Percentiles rank a stretch among this genome's conserved stretches.
phyloP scores from a whole-genome alignment of 169 alveolate species.

The Cytauxzoon felis region DNA sequence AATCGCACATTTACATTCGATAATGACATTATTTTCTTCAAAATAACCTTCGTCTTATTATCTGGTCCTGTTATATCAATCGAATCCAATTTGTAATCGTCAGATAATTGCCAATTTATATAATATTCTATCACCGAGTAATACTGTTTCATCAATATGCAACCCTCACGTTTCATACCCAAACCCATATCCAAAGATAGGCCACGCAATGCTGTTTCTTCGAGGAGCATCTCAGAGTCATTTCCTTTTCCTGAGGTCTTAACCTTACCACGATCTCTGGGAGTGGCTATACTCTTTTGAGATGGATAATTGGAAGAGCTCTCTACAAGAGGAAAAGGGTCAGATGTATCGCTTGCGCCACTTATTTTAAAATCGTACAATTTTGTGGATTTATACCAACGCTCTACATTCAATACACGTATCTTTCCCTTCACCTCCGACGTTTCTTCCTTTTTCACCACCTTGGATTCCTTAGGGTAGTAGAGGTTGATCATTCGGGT shows the following conservation, averaged over 20 bases:
- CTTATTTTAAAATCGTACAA: no score
- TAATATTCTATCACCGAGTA: slow-evolving; percentile 11
- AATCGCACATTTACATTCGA: neutral
- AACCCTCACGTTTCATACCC: neutral
- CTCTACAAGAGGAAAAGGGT: no score
- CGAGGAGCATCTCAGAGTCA: no score
- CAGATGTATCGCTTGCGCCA: no score
- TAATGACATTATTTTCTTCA: neutral
- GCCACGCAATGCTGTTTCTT: no score
- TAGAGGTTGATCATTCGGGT: slow-evolving; percentile 14
- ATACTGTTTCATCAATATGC: neutral
- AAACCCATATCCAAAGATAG: slow-evolving; percentile 16
- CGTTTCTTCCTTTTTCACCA: no score
- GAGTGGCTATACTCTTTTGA: no score
- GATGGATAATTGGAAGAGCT: no score
- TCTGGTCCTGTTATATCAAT: slow-evolving; percentile 1
- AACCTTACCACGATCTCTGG: no score
- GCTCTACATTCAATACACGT: slow-evolving; percentile 3
- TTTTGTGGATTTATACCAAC: slow-evolving; percentile 10
- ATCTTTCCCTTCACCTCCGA: neutral
- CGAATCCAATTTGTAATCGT: slow-evolving; percentile 29
- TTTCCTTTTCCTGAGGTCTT: no score
- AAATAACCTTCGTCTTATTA: neutral
- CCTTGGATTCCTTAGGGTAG: neutral
- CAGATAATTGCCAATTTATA: slow-evolving; percentile 26